Conservation (phyloP, 1,139 yeast species). For the Arxiozyma slooffiae region DNA sequence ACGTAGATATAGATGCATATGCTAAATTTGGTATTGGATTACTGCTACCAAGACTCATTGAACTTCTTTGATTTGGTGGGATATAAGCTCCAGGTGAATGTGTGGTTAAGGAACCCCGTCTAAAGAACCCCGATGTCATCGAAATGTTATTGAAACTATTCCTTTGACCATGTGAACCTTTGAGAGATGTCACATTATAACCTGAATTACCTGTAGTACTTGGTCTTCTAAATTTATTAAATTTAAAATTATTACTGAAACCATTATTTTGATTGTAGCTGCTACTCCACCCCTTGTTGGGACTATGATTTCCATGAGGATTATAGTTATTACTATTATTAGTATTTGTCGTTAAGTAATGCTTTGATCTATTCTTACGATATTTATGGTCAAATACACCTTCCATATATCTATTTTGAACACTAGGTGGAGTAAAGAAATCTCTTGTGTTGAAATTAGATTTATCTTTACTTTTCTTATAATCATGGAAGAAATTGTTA, state of each 20-base stretch:
- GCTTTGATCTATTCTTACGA: conserved; percentile 7
- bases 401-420: conserved; percentile 60
- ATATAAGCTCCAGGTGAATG: conserved; percentile 49
- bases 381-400: conserved; percentile 44
- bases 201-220: conserved; percentile 16
- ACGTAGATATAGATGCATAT: conserved; percentile 3
- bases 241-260: conserved; percentile 13
- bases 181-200: conserved; percentile 9
- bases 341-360: conserved; percentile 3
- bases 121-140: conserved; percentile 10
- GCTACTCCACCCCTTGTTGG: conserved; percentile 10
- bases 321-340: conserved; percentile 16
- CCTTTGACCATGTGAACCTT: conserved; percentile 10
- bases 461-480: conserved; percentile 19
- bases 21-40: background rate
- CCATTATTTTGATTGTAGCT: conserved; percentile 14
- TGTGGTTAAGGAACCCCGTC: conserved; percentile 14
- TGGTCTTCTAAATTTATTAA: conserved; percentile 16
- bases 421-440: conserved; percentile 69
- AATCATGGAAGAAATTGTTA: conserved; percentile 32
- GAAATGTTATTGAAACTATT: conserved; percentile 11
- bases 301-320: conserved; percentile 10
- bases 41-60: conserved; percentile 3
- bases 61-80: conserved; percentile 55
- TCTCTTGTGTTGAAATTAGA: conserved; percentile 51